Evolutionary conservation across 176 grass and related monocot species (phyloP), one percentile per base, ranked within the genome.

Genomic region (Musa beccarii): DNA sequence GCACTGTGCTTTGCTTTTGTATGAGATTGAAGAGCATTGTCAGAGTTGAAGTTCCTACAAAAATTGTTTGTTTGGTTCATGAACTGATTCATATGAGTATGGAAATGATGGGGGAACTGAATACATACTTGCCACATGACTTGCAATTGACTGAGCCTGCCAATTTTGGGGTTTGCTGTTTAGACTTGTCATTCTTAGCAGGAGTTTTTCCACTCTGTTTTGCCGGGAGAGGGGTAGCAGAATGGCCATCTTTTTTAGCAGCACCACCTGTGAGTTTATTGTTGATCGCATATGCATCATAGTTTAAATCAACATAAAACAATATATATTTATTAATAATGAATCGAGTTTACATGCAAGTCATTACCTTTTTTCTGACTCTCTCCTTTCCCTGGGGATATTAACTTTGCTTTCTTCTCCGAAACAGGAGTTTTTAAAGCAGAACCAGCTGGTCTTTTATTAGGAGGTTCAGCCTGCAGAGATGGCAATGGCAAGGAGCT

Each of bases 361-460:
- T 23, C 19, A 3, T 71, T 15, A 93, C 90, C 89, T 78, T 84
- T 85, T 75, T 92, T 92, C 68, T 89, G 81, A 22, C 25, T 24
- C 24, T 75, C 88, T n/a, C 77, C 34, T 43, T 43, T 43, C 34
- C 34, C 79, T 1, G 82, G 81, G 11, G 90, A 87, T 3, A 78
- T 82, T 11, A 85, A 19, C 82, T 98, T 98, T 11, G 90, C 88
- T 74, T 98, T 98, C 88, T 98, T 98, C 55, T 87, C 94, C 19
- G 88, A 81, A 59, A 59, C 28, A 78, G 93, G 89, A 8, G 89
- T 89, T 66, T 89, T 85, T 26, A 80, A 14, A 12, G 19, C 53
- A 69, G 24, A 76, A 54, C 66, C 85, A 74, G 85, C 76, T 2
- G 62, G 23, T 68, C 86, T 93, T 78, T 91, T 98, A 79, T 91